These are phyloP conservation scores for Trypanosoma grayi DNA, from an alignment of 208 protist genomes.

Conservation along the genomic window DNA sequence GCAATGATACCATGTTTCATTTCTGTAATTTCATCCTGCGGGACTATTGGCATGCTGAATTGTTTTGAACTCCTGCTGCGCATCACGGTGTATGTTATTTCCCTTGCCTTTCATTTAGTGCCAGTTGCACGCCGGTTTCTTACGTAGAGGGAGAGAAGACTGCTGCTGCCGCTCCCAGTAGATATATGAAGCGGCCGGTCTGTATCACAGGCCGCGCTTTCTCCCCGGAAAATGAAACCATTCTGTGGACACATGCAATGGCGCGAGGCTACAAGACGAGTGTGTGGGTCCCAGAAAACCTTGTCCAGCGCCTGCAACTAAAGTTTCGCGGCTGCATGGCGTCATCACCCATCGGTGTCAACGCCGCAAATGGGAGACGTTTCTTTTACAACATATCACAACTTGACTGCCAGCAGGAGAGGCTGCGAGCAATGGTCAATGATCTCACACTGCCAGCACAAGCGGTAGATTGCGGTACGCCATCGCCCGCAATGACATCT, in stretches of 20 bases:
- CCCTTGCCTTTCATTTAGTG: too few species aligned
- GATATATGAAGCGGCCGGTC: conserved; percentile 2
- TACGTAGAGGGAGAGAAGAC: too few species aligned
- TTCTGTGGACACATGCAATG: conserved; percentile 37
- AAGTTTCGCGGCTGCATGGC: background rate
- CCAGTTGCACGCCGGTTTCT: too few species aligned
- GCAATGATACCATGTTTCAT: too few species aligned
- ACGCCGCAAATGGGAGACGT: conserved; percentile 15
- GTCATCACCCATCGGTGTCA: conserved; percentile 23
- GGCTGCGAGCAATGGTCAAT: conserved; percentile 23
- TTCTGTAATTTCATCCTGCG: too few species aligned
- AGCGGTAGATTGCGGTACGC: background rate
- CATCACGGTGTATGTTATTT: too few species aligned
- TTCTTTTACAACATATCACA: conserved; percentile 58
- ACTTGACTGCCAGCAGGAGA: conserved; percentile 20
- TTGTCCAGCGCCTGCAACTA: conserved; percentile 32
- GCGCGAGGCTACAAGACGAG: conserved; percentile 21
- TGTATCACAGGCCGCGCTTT: conserved; percentile 46
- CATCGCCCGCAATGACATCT: background rate
- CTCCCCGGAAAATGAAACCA: conserved; percentile 22
- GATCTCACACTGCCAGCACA: background rate
- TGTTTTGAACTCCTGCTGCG: too few species aligned
- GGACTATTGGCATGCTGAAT: too few species aligned
- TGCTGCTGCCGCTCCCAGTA: background rate
- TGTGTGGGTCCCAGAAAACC: conserved; percentile 45